These are phyloP conservation scores for Xylariaceae sp. DNA, from an alignment of 2,329 filamentous ascomycete species.

Conservation along the genomic window DNA sequence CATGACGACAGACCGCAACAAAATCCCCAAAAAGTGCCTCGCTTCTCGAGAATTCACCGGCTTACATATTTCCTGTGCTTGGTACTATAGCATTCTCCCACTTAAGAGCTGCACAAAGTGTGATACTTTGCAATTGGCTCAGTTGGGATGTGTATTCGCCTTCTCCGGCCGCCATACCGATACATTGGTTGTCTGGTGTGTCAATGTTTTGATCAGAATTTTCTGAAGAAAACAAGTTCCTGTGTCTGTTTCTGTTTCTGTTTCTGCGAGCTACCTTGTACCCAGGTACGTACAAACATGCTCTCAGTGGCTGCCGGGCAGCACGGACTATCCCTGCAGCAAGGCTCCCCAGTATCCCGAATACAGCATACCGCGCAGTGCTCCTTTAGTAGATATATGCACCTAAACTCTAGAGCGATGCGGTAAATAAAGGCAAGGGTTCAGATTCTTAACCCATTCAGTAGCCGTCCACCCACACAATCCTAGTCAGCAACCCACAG, in stretches of 20 bases:
- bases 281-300: neutral
- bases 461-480: neutral
- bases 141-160: neutral
- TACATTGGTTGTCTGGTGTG: conserved; percentile 9
- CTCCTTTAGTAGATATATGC: neutral
- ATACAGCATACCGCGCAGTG: too few species aligned
- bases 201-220: conserved; percentile 32
- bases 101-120: neutral
- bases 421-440: conserved; percentile 6
- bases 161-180: neutral
- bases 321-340: neutral
- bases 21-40: conserved; percentile 28
- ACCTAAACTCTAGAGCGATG: neutral
- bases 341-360: neutral
- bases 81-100: neutral
- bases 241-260: conserved; percentile 8
- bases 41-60: conserved; percentile 9
- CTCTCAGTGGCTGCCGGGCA: neutral
- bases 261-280: conserved; percentile 3
- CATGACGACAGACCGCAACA: conserved; percentile 34
- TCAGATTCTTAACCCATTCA: neutral
- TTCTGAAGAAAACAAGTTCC: conserved; percentile 29
- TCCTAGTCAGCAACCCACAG: conserved; percentile 20
- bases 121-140: conserved; percentile 18
- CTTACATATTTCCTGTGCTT: conserved; percentile 9